These are phyloP conservation scores for Xerocomellus intermedius DNA, from an alignment of 768 basidiomycete species.

Conservation along the genomic window DNA sequence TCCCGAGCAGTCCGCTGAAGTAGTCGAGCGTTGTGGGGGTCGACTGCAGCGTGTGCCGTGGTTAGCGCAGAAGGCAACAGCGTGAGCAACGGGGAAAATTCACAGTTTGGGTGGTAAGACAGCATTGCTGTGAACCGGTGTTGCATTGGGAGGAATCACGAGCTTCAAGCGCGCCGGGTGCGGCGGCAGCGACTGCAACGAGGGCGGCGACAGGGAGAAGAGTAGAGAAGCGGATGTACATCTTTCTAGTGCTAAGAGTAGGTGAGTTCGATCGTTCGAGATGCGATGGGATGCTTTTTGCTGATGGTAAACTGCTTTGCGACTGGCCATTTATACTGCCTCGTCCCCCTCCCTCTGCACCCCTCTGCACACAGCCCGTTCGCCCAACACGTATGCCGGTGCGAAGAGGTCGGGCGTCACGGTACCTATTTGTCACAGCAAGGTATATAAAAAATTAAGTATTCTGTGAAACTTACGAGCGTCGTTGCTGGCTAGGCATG, in stretches of 20 bases:
- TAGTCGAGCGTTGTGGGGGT: not conserved
- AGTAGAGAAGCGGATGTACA: conserved; percentile 5
- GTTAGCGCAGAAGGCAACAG: not conserved
- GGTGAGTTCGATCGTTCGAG: not conserved
- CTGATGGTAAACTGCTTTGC: not conserved
- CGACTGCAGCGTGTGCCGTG: not conserved
- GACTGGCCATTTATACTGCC: conserved; percentile 10
- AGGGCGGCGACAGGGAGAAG: conserved; percentile 14
- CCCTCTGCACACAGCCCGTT: not conserved
- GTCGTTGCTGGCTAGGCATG: not conserved
- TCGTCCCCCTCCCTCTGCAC: too few species aligned
- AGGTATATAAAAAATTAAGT: not conserved
- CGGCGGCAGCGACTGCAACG: conserved; percentile 1
- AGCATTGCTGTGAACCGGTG: conserved; percentile 10
- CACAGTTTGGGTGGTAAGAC: not conserved
- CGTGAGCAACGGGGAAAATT: not conserved
- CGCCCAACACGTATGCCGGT: not conserved
- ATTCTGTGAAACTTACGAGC: not conserved
- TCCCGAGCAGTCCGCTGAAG: not conserved
- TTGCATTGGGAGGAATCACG: not conserved
- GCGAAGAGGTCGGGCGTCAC: not conserved
- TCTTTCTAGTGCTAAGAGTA: not conserved
- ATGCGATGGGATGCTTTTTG: not conserved
- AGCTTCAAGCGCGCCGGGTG: too few species aligned
- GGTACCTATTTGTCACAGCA: not conserved